A percentile compares a stretch with the other conserved stretches of the same genome.
These are phyloP conservation scores for Puccinia horiana DNA, from an alignment of 1,284 basidiomycete genomes.

Conservation along the genomic window DNA sequence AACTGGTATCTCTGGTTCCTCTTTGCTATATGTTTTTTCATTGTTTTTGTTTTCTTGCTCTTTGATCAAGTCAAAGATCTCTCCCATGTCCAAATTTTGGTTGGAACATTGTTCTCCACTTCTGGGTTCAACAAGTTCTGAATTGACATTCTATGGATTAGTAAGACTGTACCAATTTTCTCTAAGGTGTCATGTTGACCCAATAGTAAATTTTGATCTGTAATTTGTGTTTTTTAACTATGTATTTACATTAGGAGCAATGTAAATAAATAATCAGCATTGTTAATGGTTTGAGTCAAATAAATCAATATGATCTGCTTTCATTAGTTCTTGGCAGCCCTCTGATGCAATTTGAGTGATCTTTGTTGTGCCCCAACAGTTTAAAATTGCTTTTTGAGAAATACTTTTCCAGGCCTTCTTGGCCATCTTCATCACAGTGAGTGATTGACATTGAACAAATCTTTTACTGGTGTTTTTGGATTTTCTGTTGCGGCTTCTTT, in stretches of 20 bases:
- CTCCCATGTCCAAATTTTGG: not conserved
- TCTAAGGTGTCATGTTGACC: not conserved
- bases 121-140: not conserved
- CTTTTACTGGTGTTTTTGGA: not conserved
- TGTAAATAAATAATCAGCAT: not conserved
- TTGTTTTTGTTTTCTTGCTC: not conserved
- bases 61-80: slow-evolving; percentile 12
- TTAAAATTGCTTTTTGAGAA: not conserved
- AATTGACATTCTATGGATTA: not conserved
- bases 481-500: not conserved
- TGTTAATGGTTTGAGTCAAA: not conserved
- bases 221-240: not conserved
- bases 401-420: slow-evolving; percentile 4
- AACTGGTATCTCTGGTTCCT: not conserved
- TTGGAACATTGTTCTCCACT: not conserved
- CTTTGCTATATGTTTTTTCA: not conserved
- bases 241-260: not conserved
- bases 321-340: slow-evolving; percentile 3
- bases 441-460: slow-evolving; percentile 1
- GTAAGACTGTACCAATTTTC: not conserved
- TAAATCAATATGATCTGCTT: not conserved
- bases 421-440: slow-evolving; percentile 18
- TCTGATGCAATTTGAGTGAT: not conserved
- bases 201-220: not conserved
- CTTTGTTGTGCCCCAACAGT: not conserved